These are phyloP conservation scores for Aspergillus egyptiacus DNA, from an alignment of 495 filamentous ascomycete genomes.

Conservation along the genomic window DNA sequence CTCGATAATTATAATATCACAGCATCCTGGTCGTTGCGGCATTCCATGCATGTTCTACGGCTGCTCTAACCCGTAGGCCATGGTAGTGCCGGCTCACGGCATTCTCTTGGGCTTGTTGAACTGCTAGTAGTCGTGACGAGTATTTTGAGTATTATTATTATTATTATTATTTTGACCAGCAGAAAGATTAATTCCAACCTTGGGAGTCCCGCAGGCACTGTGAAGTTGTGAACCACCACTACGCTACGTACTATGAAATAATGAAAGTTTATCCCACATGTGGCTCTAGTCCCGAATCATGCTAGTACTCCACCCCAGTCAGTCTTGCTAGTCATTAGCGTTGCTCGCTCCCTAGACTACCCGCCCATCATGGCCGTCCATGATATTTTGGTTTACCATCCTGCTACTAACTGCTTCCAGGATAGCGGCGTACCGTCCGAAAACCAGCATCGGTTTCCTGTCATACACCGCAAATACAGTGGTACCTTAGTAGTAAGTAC, in stretches of 20 bases:
- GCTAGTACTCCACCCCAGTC: neutral
- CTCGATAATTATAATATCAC: no score
- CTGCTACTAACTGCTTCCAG: conserved; percentile 15
- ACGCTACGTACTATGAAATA: conserved; percentile 16
- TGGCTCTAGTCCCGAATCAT: conserved; percentile 2
- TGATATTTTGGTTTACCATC: no score
- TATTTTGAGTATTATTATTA: no score
- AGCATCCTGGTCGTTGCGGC: neutral
- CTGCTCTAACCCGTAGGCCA: conserved; percentile 27
- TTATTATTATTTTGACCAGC: conserved; percentile 19
- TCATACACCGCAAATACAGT: conserved; percentile 1
- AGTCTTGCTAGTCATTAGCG: no score
- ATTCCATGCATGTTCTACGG: conserved; percentile 45
- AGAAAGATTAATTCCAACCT: no score
- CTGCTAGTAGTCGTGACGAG: no score
- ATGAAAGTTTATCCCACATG: conserved; percentile 10
- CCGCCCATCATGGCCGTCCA: no score
- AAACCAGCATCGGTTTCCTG: conserved; percentile 6
- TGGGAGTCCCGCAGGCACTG: conserved; percentile 20
- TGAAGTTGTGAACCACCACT: no score
- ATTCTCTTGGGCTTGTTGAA: conserved; percentile 13
- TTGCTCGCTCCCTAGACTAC: conserved; percentile 14
- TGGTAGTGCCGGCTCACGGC: conserved; percentile 9
- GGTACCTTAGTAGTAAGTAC: no score
- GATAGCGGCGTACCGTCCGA: conserved; percentile 14